A percentile compares a stretch with the other conserved stretches of the same genome.
Conservation (phyloP, 1,139 yeast genomes). For the Geotrichum australiense region DNA sequence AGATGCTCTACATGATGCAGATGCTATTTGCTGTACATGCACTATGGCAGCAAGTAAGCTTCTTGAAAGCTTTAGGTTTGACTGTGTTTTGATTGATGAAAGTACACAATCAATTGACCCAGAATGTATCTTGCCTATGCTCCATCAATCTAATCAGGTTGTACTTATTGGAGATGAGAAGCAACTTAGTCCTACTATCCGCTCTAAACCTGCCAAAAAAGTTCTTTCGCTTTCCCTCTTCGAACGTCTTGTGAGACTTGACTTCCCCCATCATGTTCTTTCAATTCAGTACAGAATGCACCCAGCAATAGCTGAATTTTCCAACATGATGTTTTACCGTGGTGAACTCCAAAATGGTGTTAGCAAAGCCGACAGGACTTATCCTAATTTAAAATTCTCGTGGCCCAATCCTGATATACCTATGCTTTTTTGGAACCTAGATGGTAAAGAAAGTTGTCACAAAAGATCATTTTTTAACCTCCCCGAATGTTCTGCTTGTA, state of each 20-base stretch:
- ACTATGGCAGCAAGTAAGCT: conserved; percentile 91
- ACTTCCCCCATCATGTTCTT: conserved; percentile 76
- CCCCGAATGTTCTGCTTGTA: conserved; percentile 33
- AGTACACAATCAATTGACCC: conserved; percentile 97
- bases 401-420: conserved; percentile 61
- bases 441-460: conserved; percentile 46
- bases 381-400: conserved; percentile 49
- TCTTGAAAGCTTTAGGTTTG: conserved; percentile 72
- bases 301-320: conserved; percentile 79
- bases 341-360: conserved; percentile 73
- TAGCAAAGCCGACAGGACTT: conserved; percentile 57
- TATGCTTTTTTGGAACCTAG: conserved; percentile 66
- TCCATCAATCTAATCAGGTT: conserved; percentile 85
- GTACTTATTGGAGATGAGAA: conserved; percentile 99
- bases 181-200: conserved; percentile 96
- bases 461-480: conserved; percentile 30
- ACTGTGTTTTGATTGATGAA: conserved; percentile 92
- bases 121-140: conserved; percentile 82
- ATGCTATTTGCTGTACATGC: conserved; percentile 82
- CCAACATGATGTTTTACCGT: conserved; percentile 73
- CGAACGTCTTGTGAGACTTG: conserved; percentile 84
- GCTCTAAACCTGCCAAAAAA: conserved; percentile 78
- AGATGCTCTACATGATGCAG: too few relatives aligned
- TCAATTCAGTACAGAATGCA: conserved; percentile 98
- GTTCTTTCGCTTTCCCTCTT: conserved; percentile 87